These are phyloP conservation scores for Fusarium foetens DNA, from an alignment of 2,329 filamentous ascomycete species.

Conservation along the genomic window DNA sequence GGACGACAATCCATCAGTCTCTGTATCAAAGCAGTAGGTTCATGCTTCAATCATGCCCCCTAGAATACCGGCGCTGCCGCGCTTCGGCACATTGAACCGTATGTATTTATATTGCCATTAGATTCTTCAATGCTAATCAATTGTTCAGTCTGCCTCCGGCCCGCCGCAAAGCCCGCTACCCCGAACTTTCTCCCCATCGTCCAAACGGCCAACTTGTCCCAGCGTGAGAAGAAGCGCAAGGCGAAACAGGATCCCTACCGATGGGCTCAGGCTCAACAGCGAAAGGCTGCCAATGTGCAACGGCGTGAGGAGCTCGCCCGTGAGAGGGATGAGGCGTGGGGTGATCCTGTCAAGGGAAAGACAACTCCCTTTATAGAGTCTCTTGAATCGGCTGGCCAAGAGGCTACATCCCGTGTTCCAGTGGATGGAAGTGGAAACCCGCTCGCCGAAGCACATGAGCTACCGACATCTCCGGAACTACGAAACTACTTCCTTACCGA, in stretches of 20 bases:
- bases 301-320: conserved; percentile 76
- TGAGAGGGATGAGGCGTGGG: conserved; percentile 71
- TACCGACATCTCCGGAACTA: conserved; percentile 62
- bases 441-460: conserved; percentile 51
- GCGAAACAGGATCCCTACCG: conserved; percentile 83
- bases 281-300: conserved; percentile 83
- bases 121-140: conserved; percentile 39
- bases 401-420: conserved; percentile 48
- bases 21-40: conserved; percentile 39
- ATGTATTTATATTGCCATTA: conserved; percentile 44
- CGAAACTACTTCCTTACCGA: conserved; percentile 82
- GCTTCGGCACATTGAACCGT: conserved; percentile 70
- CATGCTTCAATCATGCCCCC: conserved; percentile 69
- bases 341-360: conserved; percentile 82
- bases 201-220: conserved; percentile 72
- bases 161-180: conserved; percentile 57
- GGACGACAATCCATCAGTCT: conserved; percentile 38
- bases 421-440: conserved; percentile 56
- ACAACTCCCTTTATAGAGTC: conserved; percentile 86
- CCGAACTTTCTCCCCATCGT: conserved; percentile 67
- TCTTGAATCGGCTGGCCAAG: conserved; percentile 73
- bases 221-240: conserved; percentile 71
- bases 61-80: conserved; percentile 69
- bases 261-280: conserved; percentile 81
- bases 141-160: conserved; percentile 68